Base-by-base conservation (phyloP, 805 yeast species). In the Candida qinlingensis region DNA sequence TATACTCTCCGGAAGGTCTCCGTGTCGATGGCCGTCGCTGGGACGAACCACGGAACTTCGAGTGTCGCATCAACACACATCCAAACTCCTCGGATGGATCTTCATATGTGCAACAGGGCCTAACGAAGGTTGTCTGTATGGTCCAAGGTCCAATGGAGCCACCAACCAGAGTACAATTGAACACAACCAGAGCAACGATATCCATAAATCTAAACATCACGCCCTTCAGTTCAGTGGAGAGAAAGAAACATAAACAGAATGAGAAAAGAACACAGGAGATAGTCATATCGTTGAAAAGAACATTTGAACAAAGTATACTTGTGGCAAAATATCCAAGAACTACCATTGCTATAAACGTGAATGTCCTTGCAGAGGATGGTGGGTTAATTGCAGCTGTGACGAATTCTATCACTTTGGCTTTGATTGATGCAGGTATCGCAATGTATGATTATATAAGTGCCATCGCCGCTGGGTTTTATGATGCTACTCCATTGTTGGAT, bases 131-230 rank as follows among this genome's bases (percentile, higher is more conserved):
- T 26, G 77, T 90, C 30, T 88, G 97, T 56, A 75, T 83, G 56
- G 89, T 92, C 3, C 79, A 79, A 51, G 99, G 99, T 0, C 99
- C 99, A 2, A 81, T 78, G 71, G 98, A 92, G 61, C 96, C 96
- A 1, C 68, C 73, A 7, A 54, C 69, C 37, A 72, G 82, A 44
- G 70, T 84, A 10, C 80, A 80, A 58, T 53, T 73, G 26, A 74
- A 76, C 48, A 65, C 75, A 1, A 70, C 74, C 5, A 72, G 71
- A 41, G 87, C 89, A 0, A 71, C 76, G 2, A 66, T 92, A 13
- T 78, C 75, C 12, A 83, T 92, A 9, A 75, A 76, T 49, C 68
- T 92, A 19, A 79, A 80, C 44, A 75, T 91, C 26, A 87, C 97
- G 1, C 86, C 92, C 38, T 92, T 91, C 68, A 81, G 92, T 28